These are phyloP conservation scores for Kokia cookei DNA, from an alignment of 441 rosid species.

Conservation along the genomic window DNA sequence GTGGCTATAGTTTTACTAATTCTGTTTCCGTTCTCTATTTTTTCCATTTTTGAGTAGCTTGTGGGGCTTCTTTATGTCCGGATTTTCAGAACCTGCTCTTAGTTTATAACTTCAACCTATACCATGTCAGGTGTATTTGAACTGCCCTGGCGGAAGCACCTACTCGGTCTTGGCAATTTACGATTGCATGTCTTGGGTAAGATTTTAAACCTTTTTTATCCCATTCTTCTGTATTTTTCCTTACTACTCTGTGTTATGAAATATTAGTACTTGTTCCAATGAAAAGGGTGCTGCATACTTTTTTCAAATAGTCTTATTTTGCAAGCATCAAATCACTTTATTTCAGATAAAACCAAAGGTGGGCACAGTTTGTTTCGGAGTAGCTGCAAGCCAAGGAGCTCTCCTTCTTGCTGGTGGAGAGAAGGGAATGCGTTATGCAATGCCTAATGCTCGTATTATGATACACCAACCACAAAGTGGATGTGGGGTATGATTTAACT, in stretches of 20 bases:
- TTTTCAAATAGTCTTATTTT: neutral
- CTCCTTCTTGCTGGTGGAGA: constrained; percentile 91
- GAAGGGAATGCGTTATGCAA: constrained; percentile 92
- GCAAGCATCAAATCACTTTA: constrained; percentile 8
- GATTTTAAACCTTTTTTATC: constrained; percentile 8
- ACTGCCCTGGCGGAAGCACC: constrained; percentile 93
- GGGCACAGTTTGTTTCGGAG: constrained; percentile 91
- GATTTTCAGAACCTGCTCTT: neutral
- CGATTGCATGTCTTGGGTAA: constrained; percentile 95
- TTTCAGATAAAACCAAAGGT: constrained; percentile 86
- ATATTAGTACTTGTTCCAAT: neutral
- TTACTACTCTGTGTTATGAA: neutral
- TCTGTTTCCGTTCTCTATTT: neutral
- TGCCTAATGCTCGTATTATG: constrained; percentile 95
- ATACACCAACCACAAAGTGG: constrained; percentile 87
- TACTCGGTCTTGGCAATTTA: constrained; percentile 83
- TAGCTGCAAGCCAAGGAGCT: constrained; percentile 94
- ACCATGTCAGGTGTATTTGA: constrained; percentile 62
- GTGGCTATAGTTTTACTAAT: constrained; percentile 9
- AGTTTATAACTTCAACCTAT: constrained; percentile 10
- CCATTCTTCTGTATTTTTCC: neutral
- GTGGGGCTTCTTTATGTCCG: neutral
- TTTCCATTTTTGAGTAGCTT: neutral
- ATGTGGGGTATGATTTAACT: constrained; percentile 59
- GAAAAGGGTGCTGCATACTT: neutral